Evolutionary conservation across 371 early-diverging fungal species (phyloP), one percentile per base, ranked within the genome.

Genomic region (Umbelopsis sp.): DNA sequence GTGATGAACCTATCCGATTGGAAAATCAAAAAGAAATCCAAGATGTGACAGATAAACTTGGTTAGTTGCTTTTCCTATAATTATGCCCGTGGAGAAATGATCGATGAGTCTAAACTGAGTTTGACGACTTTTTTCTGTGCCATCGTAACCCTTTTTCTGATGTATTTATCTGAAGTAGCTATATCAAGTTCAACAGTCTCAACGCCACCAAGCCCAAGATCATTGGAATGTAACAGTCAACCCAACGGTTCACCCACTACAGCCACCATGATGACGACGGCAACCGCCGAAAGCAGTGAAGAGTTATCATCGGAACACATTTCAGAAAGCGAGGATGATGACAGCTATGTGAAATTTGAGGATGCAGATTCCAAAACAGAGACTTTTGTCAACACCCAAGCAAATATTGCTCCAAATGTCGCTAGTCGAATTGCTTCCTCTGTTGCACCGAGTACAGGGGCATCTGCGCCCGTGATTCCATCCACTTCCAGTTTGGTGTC

Each of bases 341-440:
- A 83, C 20, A 75, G 75, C 22, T 83, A 79, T 75, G 81, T 83
- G 9, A 74, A 75, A 35, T 83, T 83, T 73, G 83, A 83, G 74
- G 83, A 83, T 1, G 81, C 80, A 57, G 83, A 83, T 18, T 72
- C 78, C 25, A 69, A 68, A 37, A 64, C 57, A 10, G 35, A 24
- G 12, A 6, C 53, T 25, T 29, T 14, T 24, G 18, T 35, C 35
- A 75, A 63, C 24, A 32, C 20, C 44, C 22, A 20, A 18, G 48
- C 68, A n/a, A 25, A 32, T n/a, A 50, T 51, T 45, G 50, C 67
- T 32, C 63, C 51, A 10, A 44, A 50, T 48, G 68, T 29, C 12
- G 29, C 69, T 14, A 62, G 32, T 22, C 51, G 41, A n/a, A 70
- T 70, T 11, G 69, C 70, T 22, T 48, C 69, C 25, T 38, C 67